Evolutionary conservation across 1,284 basidiomycete genomes (phyloP), one percentile per base, ranked within the genome.

Genomic region (Naganishia albida): DNA sequence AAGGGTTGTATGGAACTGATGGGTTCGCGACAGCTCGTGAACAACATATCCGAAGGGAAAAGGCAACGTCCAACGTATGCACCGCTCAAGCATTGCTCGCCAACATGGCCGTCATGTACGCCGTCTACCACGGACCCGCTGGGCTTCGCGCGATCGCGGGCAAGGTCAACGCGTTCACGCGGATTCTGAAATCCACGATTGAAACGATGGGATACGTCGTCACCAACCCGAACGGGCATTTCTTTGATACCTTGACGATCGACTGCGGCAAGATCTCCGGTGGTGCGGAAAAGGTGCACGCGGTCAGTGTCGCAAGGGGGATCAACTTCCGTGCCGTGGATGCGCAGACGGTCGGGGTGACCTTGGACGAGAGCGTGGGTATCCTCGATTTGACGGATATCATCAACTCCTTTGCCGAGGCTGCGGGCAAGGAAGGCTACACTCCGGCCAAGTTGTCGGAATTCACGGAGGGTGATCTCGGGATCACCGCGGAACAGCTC

Each of bases 61-160:
- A 93, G 81, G 93, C 93, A 0, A 94, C 91, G 3, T 93, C 90
- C 73, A 94, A 95, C 74, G 93, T 95, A 68, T 95, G 92, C 76
- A 94, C 93, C 12, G 81, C 79, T 72, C 93, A 97, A 80, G 93
- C 92, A 0, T 85, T 97, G 20, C 87, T 97, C 40, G 93, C 93
- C 55, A 97, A 97, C 80, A 94, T 95, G 88, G 90, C 93, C 16
- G 91, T 93, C 46, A 95, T 96, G 93, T 96, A 94, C 75, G 91
- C 95, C 7, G 88, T 99, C 51, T 98, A 96, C 79, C 96, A 99
- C 75, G 95, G 95, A 23, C 91, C 96, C 1, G 84, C 84, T 49
- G 94, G 94, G 64, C 83, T 99, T 34, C 83, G 84, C 69, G 86
- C 86, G 62, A 98, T 98, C 70, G 94, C 93, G 38, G 83, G 86